phyloP scores from a whole-genome alignment of 2,329 filamentous ascomycete species.

The Rhynchosporium agropyri region DNA sequence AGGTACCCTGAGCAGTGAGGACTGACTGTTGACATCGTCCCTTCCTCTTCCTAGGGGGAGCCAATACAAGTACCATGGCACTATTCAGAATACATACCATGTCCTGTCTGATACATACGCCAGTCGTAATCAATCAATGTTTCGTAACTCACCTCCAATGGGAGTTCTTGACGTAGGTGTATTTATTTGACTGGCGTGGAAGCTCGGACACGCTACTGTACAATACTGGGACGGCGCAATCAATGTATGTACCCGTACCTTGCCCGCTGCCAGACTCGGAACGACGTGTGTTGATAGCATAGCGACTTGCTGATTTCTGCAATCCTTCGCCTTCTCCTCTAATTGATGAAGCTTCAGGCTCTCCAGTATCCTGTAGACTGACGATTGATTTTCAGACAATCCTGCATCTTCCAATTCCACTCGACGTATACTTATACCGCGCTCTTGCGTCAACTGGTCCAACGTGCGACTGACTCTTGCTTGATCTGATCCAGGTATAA shows the following conservation, averaged over 20 bases:
- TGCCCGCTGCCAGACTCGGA: conserved; percentile 4
- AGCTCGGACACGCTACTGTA: conserved; percentile 11
- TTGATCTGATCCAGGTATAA: not conserved
- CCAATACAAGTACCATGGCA: too few species aligned
- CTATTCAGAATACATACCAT: not conserved
- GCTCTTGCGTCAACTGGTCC: not conserved
- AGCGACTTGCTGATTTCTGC: too few species aligned
- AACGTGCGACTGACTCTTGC: too few species aligned
- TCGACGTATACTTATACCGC: not conserved
- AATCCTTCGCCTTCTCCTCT: not conserved
- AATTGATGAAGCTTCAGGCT: not conserved
- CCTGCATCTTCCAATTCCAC: not conserved
- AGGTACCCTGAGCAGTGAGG: too few species aligned
- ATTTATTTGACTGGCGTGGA: not conserved
- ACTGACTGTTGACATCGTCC: too few species aligned
- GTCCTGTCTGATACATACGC: conserved; percentile 16
- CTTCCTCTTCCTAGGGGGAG: too few species aligned
- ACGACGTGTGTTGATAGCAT: conserved; percentile 11
- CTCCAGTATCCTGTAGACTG: not conserved
- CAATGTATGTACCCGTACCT: not conserved
- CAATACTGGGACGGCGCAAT: not conserved
- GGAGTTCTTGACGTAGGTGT: conserved; percentile 11
- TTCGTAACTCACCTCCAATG: conserved; percentile 12
- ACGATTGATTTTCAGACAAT: conserved; percentile 7
- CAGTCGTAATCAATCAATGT: conserved; percentile 4